These are phyloP conservation scores for Trichoderma cornu-damae DNA, from an alignment of 2,329 filamentous ascomycete species.

Conservation along the genomic window DNA sequence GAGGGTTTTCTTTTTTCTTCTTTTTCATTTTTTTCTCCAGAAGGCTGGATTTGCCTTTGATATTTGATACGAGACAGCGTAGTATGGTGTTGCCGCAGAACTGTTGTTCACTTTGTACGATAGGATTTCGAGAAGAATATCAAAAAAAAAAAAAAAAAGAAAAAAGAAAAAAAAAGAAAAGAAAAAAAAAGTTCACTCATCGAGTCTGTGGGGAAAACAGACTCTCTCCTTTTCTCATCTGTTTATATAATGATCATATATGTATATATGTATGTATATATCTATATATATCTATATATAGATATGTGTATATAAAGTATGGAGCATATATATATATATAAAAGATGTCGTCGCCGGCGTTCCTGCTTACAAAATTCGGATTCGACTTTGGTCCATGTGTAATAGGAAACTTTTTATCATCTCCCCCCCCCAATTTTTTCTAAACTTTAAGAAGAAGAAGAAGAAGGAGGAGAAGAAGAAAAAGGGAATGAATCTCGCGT, in stretches of 20 bases:
- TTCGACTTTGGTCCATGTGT: neutral
- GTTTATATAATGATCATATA: neutral
- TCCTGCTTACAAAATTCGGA: neutral
- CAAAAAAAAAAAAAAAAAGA: constrained; percentile 13
- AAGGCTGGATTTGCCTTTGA: constrained; percentile 13
- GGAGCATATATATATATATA: no score
- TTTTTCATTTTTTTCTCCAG: no score
- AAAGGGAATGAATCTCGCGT: no score
- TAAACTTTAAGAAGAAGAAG: no score
- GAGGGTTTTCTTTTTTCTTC: constrained; percentile 5
- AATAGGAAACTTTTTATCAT: neutral
- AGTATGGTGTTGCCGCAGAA: constrained; percentile 19
- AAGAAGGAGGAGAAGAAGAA: no score
- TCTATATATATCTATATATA: no score
- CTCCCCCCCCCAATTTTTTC: neutral
- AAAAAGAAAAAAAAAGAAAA: no score
- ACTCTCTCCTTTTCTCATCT: neutral
- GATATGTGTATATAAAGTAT: no score
- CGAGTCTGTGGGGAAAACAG: neutral
- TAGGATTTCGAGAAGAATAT: constrained; percentile 17
- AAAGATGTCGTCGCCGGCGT: neutral
- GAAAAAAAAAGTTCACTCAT: constrained; percentile 14
- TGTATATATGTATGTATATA: no score
- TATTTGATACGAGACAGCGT: constrained; percentile 23
- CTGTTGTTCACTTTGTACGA: constrained; percentile 22